These are phyloP conservation scores for Verticillium albo-atrum DNA, from an alignment of 2,329 filamentous ascomycete species.

Conservation along the genomic window DNA sequence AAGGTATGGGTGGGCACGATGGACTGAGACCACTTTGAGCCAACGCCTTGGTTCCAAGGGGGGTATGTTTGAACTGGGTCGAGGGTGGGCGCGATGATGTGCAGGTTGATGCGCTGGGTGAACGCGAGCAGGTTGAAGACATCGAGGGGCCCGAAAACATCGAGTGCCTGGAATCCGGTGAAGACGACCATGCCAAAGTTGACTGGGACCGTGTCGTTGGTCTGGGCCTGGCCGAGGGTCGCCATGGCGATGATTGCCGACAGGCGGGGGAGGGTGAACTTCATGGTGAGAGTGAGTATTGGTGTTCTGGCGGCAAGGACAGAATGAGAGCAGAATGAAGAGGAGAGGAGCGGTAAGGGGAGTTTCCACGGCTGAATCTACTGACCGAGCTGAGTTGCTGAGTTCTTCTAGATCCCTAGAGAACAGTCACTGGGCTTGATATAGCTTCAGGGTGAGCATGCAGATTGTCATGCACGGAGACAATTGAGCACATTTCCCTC, in stretches of 20 bases:
- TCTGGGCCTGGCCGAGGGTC: not conserved
- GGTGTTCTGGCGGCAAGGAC: not conserved
- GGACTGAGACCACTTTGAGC: conserved; percentile 27
- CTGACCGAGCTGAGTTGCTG: no score
- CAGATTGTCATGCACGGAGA: not conserved
- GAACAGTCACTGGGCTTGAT: not conserved
- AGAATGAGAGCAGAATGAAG: not conserved
- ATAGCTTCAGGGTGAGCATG: not conserved
- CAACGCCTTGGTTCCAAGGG: conserved; percentile 15
- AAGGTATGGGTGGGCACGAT: conserved; percentile 47
- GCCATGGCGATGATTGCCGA: not conserved
- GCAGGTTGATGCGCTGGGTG: conserved; percentile 27
- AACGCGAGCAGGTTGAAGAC: conserved; percentile 13
- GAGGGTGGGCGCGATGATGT: conserved; percentile 33
- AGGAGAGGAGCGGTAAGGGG: no score
- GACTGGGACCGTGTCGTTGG: not conserved
- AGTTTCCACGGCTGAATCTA: no score
- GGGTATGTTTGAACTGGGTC: conserved; percentile 34
- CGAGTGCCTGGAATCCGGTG: conserved; percentile 13
- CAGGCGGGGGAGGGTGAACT: not conserved
- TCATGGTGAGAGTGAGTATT: not conserved
- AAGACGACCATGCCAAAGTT: conserved; percentile 14
- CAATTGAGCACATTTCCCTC: not conserved
- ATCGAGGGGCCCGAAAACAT: conserved; percentile 16
- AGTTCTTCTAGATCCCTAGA: no score